Evolutionary conservation across 345 rosid genomes (phyloP).

Genomic region (Rhodomyrtus tomentosa): DNA sequence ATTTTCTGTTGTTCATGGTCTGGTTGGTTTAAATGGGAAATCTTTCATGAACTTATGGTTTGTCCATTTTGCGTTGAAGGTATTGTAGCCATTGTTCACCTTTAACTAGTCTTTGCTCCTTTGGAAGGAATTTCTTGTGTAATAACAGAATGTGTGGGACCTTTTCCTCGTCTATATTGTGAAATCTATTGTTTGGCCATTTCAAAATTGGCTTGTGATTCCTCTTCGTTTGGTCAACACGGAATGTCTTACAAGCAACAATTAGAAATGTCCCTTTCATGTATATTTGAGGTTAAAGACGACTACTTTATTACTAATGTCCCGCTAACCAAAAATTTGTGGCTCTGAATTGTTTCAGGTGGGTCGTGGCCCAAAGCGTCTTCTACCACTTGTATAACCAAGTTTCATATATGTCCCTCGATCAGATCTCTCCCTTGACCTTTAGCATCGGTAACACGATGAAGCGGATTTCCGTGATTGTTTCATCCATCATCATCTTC

Average conservation of each 20-base stretch:
- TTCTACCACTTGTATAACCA: constrained; percentile 45
- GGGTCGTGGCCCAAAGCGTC: constrained; percentile 40
- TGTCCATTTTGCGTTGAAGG: neutral
- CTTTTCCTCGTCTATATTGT: neutral
- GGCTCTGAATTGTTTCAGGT: constrained; percentile 19
- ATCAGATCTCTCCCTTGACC: constrained; percentile 38
- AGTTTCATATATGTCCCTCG: constrained; percentile 45
- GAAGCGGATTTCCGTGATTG: constrained; percentile 35
- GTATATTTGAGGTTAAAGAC: neutral
- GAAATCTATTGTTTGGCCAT: neutral
- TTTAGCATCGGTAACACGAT: constrained; percentile 45
- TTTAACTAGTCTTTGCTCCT: neutral
- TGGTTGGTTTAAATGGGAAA: neutral
- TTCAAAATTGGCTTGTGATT: neutral
- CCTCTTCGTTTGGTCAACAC: neutral
- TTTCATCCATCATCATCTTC: constrained; percentile 40
- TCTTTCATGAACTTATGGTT: neutral
- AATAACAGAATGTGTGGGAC: neutral
- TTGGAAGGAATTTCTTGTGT: neutral
- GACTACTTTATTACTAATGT: neutral
- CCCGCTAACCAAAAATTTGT: neutral
- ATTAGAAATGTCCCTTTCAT: neutral
- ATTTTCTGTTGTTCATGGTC: neutral
- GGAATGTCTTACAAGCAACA: neutral
- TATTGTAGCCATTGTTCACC: neutral